Evolutionary conservation across 805 yeast genomes (phyloP).

Genomic region (Teunomyces barrocoloradensis): DNA sequence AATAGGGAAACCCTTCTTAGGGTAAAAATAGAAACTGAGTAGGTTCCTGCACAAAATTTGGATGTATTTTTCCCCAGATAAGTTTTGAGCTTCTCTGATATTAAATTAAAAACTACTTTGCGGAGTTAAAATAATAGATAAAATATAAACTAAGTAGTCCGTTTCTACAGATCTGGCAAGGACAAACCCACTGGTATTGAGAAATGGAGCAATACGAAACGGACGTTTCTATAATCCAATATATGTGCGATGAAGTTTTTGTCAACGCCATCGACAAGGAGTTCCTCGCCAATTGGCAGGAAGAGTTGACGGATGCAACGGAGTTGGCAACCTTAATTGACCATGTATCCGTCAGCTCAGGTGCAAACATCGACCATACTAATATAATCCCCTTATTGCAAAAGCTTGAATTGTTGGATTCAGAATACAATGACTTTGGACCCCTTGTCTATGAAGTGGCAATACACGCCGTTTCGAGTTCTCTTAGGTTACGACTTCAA

Average conservation of each 20-base stretch:
- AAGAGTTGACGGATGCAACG: conserved; percentile 26
- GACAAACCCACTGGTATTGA: background rate
- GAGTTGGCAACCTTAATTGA: conserved; percentile 17
- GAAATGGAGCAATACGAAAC: background rate
- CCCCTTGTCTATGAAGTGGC: conserved; percentile 27
- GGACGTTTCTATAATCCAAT: conserved; percentile 14
- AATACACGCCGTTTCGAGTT: conserved; percentile 18
- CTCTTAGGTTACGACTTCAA: conserved; percentile 20
- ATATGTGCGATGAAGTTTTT: conserved; percentile 20
- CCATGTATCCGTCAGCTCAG: conserved; percentile 20
- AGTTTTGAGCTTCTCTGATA: background rate
- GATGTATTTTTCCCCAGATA: conserved; percentile 1
- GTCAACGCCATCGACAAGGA: conserved; percentile 26
- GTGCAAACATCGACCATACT: background rate
- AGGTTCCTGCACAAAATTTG: background rate
- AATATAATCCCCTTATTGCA: conserved; percentile 8
- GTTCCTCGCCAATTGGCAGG: conserved; percentile 35
- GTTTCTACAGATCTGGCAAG: too few relatives aligned
- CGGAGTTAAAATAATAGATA: background rate
- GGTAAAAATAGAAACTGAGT: background rate
- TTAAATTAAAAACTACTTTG: background rate
- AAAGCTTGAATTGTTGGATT: conserved; percentile 19
- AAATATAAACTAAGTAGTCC: background rate
- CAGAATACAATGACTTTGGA: conserved; percentile 25
- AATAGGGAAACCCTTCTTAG: background rate